phyloP scores from a whole-genome alignment of 2,329 filamentous ascomycete species.

The Pseudonectria buxi region DNA sequence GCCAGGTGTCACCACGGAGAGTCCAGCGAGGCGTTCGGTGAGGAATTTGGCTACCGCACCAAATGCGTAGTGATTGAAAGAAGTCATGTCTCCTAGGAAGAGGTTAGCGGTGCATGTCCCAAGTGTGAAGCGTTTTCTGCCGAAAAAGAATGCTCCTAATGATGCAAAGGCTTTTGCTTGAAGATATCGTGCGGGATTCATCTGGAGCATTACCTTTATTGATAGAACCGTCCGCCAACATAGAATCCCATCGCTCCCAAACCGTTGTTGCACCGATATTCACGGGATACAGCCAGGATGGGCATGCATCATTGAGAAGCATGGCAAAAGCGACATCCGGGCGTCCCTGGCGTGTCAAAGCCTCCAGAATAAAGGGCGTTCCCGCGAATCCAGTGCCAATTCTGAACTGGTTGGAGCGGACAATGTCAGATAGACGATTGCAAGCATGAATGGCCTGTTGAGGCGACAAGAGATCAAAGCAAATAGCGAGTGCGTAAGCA shows the following conservation, averaged over 20 bases:
- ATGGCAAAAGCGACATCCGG: slow-evolving; percentile 27
- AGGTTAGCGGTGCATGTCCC: no score
- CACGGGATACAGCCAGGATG: slow-evolving; percentile 33
- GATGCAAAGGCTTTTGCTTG: no score
- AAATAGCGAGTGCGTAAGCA: slow-evolving; percentile 16
- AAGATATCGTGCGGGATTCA: no score
- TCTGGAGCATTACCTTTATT: no score
- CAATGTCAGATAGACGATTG: slow-evolving; percentile 9
- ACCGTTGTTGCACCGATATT: slow-evolving; percentile 34
- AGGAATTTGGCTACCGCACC: slow-evolving; percentile 33
- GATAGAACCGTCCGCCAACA: slow-evolving; percentile 30
- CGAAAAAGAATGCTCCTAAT: no score
- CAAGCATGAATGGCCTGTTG: slow-evolving; percentile 8
- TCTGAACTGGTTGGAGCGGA: slow-evolving; percentile 11
- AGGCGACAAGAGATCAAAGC: slow-evolving; percentile 10
- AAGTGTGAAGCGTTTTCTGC: no score
- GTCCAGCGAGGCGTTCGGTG: slow-evolving; percentile 20
- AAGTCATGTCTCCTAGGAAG: slow-evolving; percentile 34
- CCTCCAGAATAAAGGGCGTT: slow-evolving; percentile 28
- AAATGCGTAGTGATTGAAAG: slow-evolving; percentile 36
- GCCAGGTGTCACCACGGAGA: slow-evolving; percentile 14
- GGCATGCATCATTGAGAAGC: slow-evolving; percentile 28
- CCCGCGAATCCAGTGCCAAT: slow-evolving; percentile 29
- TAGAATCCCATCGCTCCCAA: slow-evolving; percentile 37
- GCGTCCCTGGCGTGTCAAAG: slow-evolving; percentile 10